Percentiles rank a stretch among this genome's conserved stretches.
These are phyloP conservation scores for Cutaneotrichosporon daszewskae DNA, from an alignment of 1,284 basidiomycete species.

Conservation along the genomic window DNA sequence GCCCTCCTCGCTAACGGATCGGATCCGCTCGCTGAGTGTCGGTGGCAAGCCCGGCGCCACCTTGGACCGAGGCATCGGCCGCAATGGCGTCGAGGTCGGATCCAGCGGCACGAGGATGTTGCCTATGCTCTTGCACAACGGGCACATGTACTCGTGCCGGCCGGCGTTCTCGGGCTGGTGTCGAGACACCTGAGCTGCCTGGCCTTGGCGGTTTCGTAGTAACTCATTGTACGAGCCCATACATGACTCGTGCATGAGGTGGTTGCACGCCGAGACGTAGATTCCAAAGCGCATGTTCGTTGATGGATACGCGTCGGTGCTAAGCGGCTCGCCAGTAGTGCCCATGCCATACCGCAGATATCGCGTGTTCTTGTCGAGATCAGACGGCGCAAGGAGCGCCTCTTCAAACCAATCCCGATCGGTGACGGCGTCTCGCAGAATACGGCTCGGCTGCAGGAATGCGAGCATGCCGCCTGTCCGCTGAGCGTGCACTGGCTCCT, in stretches of 20 bases:
- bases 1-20: constrained; percentile 42
- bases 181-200: constrained; percentile 80
- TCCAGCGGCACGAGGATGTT: constrained; percentile 87
- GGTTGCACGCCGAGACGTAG: constrained; percentile 84
- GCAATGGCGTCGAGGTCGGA: constrained; percentile 18
- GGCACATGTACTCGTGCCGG: constrained; percentile 92
- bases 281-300: constrained; percentile 74
- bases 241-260: constrained; percentile 95
- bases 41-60: constrained; percentile 16
- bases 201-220: constrained; percentile 80
- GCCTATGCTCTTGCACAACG: constrained; percentile 95
- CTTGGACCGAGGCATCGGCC: constrained; percentile 19
- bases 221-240: constrained; percentile 86
- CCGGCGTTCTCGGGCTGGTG: constrained; percentile 92
- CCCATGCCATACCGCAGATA: constrained; percentile 31
- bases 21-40: constrained; percentile 37
- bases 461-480: constrained; percentile 84
- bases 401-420: constrained; percentile 67
- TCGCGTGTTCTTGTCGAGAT: constrained; percentile 58
- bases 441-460: constrained; percentile 79
- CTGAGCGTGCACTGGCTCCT: constrained; percentile 75
- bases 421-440: constrained; percentile 75
- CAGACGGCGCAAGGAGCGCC: constrained; percentile 59
- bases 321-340: constrained; percentile 30
- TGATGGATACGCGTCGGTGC: constrained; percentile 59